phyloP scores from a whole-genome alignment of 2,329 filamentous ascomycete species.

The Botryotinia narcissicola region DNA sequence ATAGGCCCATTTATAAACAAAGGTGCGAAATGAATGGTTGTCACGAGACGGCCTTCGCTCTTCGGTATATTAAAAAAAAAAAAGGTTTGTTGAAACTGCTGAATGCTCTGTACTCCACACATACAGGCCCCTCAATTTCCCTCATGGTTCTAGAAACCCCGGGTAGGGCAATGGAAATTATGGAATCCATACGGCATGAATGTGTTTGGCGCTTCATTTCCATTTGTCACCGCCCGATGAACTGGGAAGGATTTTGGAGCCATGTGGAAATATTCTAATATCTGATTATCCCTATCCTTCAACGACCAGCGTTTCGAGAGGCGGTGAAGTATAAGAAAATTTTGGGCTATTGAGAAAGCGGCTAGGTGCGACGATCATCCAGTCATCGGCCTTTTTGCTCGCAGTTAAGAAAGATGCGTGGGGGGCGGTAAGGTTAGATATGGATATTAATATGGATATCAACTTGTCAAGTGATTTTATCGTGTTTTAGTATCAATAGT shows the following conservation, averaged over 20 bases:
- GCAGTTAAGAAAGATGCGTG: background rate
- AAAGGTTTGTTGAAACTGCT: background rate
- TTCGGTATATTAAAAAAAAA: background rate
- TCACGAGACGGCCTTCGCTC: background rate
- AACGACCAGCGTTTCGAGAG: constrained; percentile 27
- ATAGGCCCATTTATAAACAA: background rate
- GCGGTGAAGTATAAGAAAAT: background rate
- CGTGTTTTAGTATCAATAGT: background rate
- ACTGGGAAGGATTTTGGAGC: constrained; percentile 6
- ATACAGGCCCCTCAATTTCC: constrained; percentile 17
- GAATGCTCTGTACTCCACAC: constrained; percentile 9
- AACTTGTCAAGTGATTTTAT: constrained; percentile 4
- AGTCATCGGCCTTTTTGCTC: background rate
- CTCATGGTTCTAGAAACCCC: constrained; percentile 26
- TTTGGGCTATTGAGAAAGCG: background rate
- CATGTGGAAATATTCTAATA: constrained; percentile 16
- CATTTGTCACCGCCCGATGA: constrained; percentile 20
- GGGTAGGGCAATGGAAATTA: constrained; percentile 13
- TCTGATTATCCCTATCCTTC: constrained; percentile 26
- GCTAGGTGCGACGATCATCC: background rate
- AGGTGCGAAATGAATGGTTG: background rate
- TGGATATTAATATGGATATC: background rate
- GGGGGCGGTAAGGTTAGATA: background rate
- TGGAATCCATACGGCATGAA: constrained; percentile 21
- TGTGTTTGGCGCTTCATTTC: constrained; percentile 20